phyloP scores from a whole-genome alignment of 768 basidiomycete species.

The Gloeostereum incarnatum region DNA sequence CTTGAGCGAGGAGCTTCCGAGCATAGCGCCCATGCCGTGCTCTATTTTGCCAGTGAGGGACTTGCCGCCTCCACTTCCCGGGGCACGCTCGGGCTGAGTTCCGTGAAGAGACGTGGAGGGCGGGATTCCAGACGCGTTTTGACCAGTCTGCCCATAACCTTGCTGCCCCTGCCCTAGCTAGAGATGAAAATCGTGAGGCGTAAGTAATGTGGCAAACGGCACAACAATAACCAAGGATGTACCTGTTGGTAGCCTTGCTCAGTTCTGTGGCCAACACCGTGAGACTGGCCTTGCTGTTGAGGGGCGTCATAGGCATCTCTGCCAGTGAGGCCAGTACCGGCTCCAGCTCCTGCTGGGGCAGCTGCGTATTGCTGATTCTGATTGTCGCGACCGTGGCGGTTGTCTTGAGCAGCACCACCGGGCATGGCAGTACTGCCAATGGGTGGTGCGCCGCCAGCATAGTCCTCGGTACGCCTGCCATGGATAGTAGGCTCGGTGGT shows the following conservation, averaged over 20 bases:
- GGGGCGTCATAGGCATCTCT: too few relatives aligned
- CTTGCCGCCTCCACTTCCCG: constrained; percentile 17
- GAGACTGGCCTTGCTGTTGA: too few relatives aligned
- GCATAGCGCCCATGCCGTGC: constrained; percentile 30
- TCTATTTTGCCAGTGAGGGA: constrained; percentile 37
- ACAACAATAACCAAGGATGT: background rate
- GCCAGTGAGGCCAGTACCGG: too few relatives aligned
- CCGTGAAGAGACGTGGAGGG: background rate
- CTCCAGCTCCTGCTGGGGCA: too few relatives aligned
- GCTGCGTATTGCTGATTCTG: too few relatives aligned
- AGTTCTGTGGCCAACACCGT: too few relatives aligned
- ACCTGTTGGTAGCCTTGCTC: background rate
- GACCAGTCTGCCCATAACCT: background rate
- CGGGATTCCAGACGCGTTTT: background rate
- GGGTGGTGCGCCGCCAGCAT: background rate
- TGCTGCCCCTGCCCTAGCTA: background rate
- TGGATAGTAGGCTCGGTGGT: background rate
- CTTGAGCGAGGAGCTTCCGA: constrained; percentile 38
- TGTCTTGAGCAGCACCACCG: background rate
- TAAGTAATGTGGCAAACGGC: background rate
- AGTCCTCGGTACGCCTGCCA: background rate
- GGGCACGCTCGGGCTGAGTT: too few relatives aligned
- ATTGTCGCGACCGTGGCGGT: too few relatives aligned
- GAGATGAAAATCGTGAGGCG: background rate
- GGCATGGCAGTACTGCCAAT: background rate